Base-by-base conservation (phyloP, 2,329 filamentous ascomycete genomes). In the Aurifilum marmelostoma region DNA sequence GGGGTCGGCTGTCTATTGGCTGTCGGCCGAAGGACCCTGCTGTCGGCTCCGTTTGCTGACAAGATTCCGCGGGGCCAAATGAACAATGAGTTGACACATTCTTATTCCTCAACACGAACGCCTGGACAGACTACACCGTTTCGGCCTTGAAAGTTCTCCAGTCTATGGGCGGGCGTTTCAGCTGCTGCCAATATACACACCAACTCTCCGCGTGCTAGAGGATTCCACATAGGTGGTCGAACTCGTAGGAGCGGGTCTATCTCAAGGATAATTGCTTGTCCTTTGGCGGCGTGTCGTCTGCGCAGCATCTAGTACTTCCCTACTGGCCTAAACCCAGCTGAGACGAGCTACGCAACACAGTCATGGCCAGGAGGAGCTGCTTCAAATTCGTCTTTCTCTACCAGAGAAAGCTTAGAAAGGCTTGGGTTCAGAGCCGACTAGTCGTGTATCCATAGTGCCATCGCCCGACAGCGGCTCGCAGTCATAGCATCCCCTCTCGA, bases 1-100 rank as follows among this genome's bases (percentile, higher is more conserved):
- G 56, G 56, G 56, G 29, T 59, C 56, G 56, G 6, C 7, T 21
- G 27, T 34, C 56, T 37, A 59, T 59, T 59, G 56, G 56, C 56
- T 9, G 8, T 11, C 21, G 9, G 56, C 52, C n/a, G 56, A 59
- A n/a, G 18, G 29, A 18, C 32, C 24, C 18, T 59, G 56, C 32
- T 59, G 56, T 59, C 56, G 37, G 56, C 56, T 37, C 16, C 3
- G 27, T 29, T 29, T 29, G 52, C 52, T 56, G 52, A 56, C 52
- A 56, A 24, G 52, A 29, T 29, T 56, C 52, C 52, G 27, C 6
- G 52, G 52, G 27, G 27, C 16, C 52, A 2, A 56, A 32, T 24
- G 52, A 56, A 32, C 52, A 29, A 29, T 32, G 4, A 56, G 52
- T 56, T 56, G 52, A 32, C 52, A 56, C 52, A 18, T 54, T 7